These are phyloP conservation scores for Microbotryum silenes-acaulis DNA, from an alignment of 1,284 basidiomycete genomes.

Conservation along the genomic window DNA sequence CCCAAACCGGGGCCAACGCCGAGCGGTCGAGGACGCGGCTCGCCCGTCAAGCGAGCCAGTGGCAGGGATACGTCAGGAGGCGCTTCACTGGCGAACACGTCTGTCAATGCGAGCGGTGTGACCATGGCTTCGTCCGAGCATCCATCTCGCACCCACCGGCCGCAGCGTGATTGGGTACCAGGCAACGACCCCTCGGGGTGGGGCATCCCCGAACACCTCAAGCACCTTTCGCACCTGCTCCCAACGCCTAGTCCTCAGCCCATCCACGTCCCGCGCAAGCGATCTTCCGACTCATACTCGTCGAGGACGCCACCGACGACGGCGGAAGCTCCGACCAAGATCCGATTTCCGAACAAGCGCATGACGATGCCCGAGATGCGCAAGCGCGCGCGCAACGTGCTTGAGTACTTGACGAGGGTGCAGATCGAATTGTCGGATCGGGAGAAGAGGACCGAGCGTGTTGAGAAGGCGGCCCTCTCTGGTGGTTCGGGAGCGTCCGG, in stretches of 20 bases:
- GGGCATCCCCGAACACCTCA: slow-evolving; percentile 88
- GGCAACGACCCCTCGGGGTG: slow-evolving; percentile 70
- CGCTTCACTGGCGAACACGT: slow-evolving; percentile 31
- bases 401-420: slow-evolving; percentile 65
- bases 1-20: slow-evolving; percentile 39
- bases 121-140: slow-evolving; percentile 31
- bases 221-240: slow-evolving; percentile 75
- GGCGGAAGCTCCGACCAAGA: slow-evolving; percentile 78
- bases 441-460: slow-evolving; percentile 36
- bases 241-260: slow-evolving; percentile 66
- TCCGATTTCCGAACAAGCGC: slow-evolving; percentile 88
- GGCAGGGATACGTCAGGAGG: slow-evolving; percentile 33
- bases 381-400: slow-evolving; percentile 80
- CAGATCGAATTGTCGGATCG: slow-evolving; percentile 42
- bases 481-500: slow-evolving; percentile 1
- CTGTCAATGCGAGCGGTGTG: slow-evolving; percentile 32
- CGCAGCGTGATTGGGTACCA: slow-evolving; percentile 50
- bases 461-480: slow-evolving; percentile 53
- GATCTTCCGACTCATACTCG: slow-evolving; percentile 3
- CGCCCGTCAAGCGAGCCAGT: slow-evolving; percentile 15
- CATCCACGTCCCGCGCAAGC: slow-evolving; percentile 54
- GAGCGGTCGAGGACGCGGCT: slow-evolving; percentile 23
- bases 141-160: slow-evolving; percentile 38
- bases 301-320: slow-evolving; percentile 43
- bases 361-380: slow-evolving; percentile 95